Base-by-base conservation (phyloP, 305 asterid genomes). In the Fraxinus baroniana region DNA sequence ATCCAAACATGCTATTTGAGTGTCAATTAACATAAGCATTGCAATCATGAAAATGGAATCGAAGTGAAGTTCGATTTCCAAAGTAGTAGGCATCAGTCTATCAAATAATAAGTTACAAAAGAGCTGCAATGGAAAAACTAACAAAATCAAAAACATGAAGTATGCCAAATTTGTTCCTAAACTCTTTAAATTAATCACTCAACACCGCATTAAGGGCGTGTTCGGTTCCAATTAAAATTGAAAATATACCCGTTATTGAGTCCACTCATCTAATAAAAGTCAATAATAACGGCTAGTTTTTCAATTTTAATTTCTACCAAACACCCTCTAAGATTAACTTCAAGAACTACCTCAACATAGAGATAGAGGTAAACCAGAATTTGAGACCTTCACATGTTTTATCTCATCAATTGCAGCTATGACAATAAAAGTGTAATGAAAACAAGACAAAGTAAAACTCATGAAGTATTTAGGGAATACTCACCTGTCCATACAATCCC, bases 401-500 rank as follows among this genome's bases (percentile, higher is more conserved):
- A 49, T 75, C 49, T 35, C 17, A n/a, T 26, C 41, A 32, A 20
- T 30, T 66, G 75, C 8, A 26, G 32, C 74, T 78, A 3, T 68
- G 57, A 12, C 33, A 41, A 32, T 36, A 83, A 28, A 62, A 83
- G 81, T 28, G 24, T 57, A 72, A 49, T 17, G 66, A 55, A 49
- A 76, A 81, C 12, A 81, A 33, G 79, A 77, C 13, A 68, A 68
- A 77, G 64, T 41, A 33, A 39, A 79, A 78, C 35, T 72, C 72
- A 46, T 74, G 18, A 79, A 84, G 35, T 41, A 81, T 46, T 32
- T 83, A 52, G 46, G 57, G 81, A 81, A 84, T 62, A 72, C 92
- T 88, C 84, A 96, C 99, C 95, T 96, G 99, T 81, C 99, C 99
- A 77, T 96, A 96, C 81, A 91, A 86, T 87, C 99, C 99, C 99